Evolutionary conservation across 306 rosid species (phyloP), one percentile per base, ranked within the genome.

Genomic region (Gillenia trifoliata): DNA sequence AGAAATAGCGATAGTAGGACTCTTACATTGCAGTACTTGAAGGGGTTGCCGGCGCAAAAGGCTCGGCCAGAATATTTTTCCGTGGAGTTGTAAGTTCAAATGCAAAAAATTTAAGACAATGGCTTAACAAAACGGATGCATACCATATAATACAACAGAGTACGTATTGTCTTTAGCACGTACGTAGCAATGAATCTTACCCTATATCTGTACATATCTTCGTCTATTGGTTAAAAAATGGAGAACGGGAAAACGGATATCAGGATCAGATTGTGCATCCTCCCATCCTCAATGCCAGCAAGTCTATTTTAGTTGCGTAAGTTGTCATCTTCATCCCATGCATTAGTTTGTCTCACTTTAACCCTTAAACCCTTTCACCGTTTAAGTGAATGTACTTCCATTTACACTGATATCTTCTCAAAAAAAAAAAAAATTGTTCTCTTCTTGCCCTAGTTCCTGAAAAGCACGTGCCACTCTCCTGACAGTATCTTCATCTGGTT

Each of bases 341-440:
- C 61, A 36, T 83, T 71, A 64, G 83, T 86, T 88, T 78, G 84
- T 87, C 78, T 85, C 72, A 92, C 95, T 84, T 81, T 88, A 69
- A 94, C 88, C n/a, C n/a, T n/a, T n/a, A n/a, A n/a, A n/a, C n/a
- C 57, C 97, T 81, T 68, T 94, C 95, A 36, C 96, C 95, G 45
- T 94, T 84, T 25, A 92, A 91, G 77, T 92, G 95, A 73, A 88
- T 78, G 61, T 91, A 92, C 87, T 88, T 92, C 99, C 96, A 92
- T 78, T 87, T 88, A 67, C 88, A 76, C 40, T 88, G 88, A 60
- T 90, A 86, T 83, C 86, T 88, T 79, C 80, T 88, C 34, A n/a
- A n/a, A n/a, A n/a, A n/a, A n/a, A n/a, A 86, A 74, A 63, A 90
- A 80, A 77, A 88, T 68, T 73, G 75, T 90, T 90, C 77, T 90